Evolutionary conservation across 2,329 filamentous ascomycete species (phyloP).

Genomic region (Arthroderma uncinatum): DNA sequence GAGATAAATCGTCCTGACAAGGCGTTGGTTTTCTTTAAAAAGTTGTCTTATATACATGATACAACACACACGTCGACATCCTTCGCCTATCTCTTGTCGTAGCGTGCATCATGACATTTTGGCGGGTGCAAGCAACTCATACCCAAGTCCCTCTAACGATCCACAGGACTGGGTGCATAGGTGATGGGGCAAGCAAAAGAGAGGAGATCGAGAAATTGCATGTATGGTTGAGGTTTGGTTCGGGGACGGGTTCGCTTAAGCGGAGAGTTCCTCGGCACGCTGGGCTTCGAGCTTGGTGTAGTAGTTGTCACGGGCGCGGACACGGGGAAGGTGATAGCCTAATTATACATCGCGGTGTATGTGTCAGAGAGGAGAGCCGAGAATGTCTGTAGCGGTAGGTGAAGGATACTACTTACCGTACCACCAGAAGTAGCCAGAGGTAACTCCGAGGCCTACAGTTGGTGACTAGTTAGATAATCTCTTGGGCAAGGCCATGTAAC

Average conservation of each 20-base stretch:
- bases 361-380: background rate
- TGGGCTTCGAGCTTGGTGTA: conserved; percentile 55
- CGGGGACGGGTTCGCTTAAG: background rate
- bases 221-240: background rate
- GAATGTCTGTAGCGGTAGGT: background rate
- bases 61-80: background rate
- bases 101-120: background rate
- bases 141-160: background rate
- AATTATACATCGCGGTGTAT: background rate
- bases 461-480: background rate
- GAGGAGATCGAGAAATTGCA: background rate
- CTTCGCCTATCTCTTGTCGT: background rate
- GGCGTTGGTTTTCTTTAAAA: background rate
- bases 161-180: background rate
- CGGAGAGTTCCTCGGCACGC: conserved; percentile 32
- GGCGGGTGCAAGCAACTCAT: background rate
- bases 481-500: no score
- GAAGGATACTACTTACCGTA: conserved; percentile 42
- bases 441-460: conserved; percentile 47
- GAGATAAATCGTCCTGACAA: background rate
- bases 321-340: conserved; percentile 55
- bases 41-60: background rate
- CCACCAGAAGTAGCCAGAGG: conserved; percentile 56
- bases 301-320: conserved; percentile 52
- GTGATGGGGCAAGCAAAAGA: background rate